Conservation (phyloP, 73 alveolate species). For the Stentor coeruleus region DNA sequence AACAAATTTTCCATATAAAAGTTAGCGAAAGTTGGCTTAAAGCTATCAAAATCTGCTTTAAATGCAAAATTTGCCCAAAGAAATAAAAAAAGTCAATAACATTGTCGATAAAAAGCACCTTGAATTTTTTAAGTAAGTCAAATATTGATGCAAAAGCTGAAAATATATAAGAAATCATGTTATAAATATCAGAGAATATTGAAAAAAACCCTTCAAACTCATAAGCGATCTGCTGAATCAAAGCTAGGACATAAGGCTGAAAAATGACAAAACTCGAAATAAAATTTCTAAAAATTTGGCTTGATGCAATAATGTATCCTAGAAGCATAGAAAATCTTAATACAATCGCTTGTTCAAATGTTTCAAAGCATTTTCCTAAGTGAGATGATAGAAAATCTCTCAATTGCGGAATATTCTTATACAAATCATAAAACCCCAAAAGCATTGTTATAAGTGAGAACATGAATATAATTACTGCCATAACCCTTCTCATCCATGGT, state of each 20-base stretch:
- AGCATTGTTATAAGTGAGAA: constrained; percentile 13
- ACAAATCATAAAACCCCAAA: constrained; percentile 24
- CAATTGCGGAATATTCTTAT: constrained; percentile 17
- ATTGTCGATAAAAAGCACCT: too few relatives aligned
- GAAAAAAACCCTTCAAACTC: too few relatives aligned
- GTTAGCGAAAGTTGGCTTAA: neutral
- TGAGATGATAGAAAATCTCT: neutral
- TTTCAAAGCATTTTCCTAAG: neutral
- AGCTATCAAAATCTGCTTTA: neutral
- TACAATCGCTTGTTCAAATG: neutral
- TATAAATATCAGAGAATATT: too few relatives aligned
- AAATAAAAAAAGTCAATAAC: too few relatives aligned
- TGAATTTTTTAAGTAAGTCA: neutral
- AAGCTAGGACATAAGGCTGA: too few relatives aligned
- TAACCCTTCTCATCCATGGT: constrained; percentile 20
- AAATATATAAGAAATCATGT: too few relatives aligned
- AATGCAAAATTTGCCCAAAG: neutral
- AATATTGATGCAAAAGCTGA: too few relatives aligned
- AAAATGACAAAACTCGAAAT: neutral
- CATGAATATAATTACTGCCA: constrained; percentile 11
- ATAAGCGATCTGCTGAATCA: too few relatives aligned
- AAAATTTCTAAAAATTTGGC: neutral
- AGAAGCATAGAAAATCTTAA: neutral
- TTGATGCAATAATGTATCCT: neutral
- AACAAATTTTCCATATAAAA: neutral